Evolutionary conservation across 345 rosid genomes (phyloP).

Genomic region (Syzygium jambos): DNA sequence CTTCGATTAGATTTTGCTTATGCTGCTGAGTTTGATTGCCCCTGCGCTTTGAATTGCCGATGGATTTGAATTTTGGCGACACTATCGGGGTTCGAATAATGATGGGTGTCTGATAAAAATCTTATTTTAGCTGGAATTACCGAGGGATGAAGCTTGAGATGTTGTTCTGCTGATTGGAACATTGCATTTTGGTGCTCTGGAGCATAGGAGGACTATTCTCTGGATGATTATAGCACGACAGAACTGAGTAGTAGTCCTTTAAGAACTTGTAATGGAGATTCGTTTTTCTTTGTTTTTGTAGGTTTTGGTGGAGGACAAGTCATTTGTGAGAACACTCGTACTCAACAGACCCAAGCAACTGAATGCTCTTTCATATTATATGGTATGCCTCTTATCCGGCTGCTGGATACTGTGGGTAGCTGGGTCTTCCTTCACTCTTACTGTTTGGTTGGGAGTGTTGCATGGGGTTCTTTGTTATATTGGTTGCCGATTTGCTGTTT

Average conservation of each 20-base stretch:
- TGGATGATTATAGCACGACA: not conserved
- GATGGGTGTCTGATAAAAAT: not conserved
- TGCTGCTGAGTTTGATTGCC: not conserved
- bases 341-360: not conserved
- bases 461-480: not conserved
- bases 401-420: not conserved
- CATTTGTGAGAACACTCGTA: not conserved
- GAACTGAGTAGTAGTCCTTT: not conserved
- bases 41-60: not conserved
- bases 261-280: not conserved
- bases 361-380: not conserved
- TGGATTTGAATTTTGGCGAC: not conserved
- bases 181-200: not conserved
- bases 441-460: not conserved
- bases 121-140: not conserved
- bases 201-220: not conserved
- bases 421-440: not conserved
- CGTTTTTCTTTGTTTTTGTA: not conserved
- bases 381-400: not conserved
- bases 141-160: not conserved
- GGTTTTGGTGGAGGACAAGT: conserved; percentile 1
- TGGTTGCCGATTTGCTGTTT: not conserved
- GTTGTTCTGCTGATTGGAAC: not conserved
- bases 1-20: not conserved
- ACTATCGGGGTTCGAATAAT: not conserved